A percentile compares a stretch with the other conserved stretches of the same genome.
Evolutionary conservation across 208 protist genomes (phyloP).

Genomic region (Trypanosoma melophagium): DNA sequence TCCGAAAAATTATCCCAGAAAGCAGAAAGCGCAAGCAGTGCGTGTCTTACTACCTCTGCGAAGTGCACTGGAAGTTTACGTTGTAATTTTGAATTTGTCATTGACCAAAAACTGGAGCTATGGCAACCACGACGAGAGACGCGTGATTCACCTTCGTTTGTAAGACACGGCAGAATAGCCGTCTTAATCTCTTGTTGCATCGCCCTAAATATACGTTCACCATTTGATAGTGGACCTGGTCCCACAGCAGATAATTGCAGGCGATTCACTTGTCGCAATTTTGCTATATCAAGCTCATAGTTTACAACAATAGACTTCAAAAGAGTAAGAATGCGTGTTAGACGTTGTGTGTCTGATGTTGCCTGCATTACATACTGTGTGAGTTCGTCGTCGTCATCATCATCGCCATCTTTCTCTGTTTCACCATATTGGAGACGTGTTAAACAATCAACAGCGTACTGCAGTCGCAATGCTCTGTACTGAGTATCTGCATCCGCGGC

Average conservation of each 20-base stretch:
- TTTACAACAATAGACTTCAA: constrained; percentile 23
- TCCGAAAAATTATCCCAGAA: constrained; percentile 28
- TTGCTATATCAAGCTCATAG: constrained; percentile 15
- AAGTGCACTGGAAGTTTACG: constrained; percentile 17
- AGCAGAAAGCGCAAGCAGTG: constrained; percentile 26
- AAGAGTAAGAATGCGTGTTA: background rate
- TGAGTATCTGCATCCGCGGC: background rate
- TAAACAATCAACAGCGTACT: constrained; percentile 11
- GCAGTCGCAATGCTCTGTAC: background rate
- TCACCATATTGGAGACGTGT: background rate
- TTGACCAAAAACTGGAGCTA: constrained; percentile 13
- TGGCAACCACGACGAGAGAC: background rate
- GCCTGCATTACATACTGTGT: background rate
- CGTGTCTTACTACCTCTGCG: constrained; percentile 6
- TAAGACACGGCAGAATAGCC: background rate
- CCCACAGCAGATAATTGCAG: background rate
- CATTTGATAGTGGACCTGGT: background rate
- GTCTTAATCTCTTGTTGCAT: constrained; percentile 29
- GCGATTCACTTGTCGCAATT: constrained; percentile 3
- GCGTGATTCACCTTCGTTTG: background rate
- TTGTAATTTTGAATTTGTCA: constrained; percentile 13
- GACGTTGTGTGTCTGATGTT: background rate
- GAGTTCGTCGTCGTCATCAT: background rate
- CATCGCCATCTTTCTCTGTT: background rate
- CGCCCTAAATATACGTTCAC: constrained; percentile 28